Base-by-base conservation (phyloP, 2,329 filamentous ascomycete genomes). In the Penicillium sp. region DNA sequence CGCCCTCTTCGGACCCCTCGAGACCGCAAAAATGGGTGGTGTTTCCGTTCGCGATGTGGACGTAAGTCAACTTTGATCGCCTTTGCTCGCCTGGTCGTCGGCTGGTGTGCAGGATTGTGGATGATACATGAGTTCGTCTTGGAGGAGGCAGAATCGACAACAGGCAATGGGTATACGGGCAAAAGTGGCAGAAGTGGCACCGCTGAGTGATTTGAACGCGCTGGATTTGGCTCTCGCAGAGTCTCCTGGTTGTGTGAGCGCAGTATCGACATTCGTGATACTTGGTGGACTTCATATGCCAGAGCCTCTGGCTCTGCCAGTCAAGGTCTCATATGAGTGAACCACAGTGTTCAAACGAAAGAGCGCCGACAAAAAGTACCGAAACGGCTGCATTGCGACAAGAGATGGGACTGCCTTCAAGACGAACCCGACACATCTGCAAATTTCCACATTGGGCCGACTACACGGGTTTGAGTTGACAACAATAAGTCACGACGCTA, bases 11-110 rank as follows among this genome's bases (percentile, higher is more conserved):
- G 66, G 68, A 68, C 69, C 67, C 68, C 69, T 66, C 73, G 70
- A 54, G 51, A 54, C 74, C 80, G 82, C 81, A 80, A 87, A 79
- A 77, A 88, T 88, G 86, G 82, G 83, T 79, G 85, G 86, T 79
- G 85, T 88, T 77, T 83, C 81, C 74, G 86, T 88, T 80, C 84
- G 85, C 78, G 85, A 87, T 82, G 85, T 88, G 77, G 83, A 85
- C 76, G 83, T 84, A 81, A 75, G 80, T 79, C 60, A 63, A 65
- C 54, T 65, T 59, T 49, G 51, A 44, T 52, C 50, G 51, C 44
- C 46, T 54, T 43, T 61, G 56, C 60, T 55, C 54, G 54, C 54
- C 56, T 52, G 57, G 52, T 54, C 57, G 62, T 60, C 68, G 60
- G 60, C 56, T 46, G 50, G 43, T 60, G 55, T 63, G 62, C 51